phyloP scores from a whole-genome alignment of 2,329 filamentous ascomycete species.

The Calonectria hongkongensis region DNA sequence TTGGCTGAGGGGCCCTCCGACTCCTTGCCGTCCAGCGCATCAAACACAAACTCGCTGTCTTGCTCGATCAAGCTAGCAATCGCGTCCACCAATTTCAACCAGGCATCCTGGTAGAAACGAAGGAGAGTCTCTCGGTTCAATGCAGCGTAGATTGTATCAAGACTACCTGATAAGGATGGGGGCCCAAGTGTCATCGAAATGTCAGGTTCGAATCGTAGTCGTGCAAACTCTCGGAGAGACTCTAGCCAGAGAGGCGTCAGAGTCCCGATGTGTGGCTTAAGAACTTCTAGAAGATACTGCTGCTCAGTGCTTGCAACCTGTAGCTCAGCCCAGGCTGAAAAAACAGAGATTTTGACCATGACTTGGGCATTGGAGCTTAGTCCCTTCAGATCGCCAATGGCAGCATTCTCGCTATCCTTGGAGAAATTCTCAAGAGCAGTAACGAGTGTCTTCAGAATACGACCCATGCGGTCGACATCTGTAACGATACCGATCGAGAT shows the following conservation, averaged over 20 bases:
- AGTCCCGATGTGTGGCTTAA: conserved; percentile 91
- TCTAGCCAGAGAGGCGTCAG: conserved; percentile 96
- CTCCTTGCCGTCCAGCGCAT: conserved; percentile 92
- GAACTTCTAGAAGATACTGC: conserved; percentile 88
- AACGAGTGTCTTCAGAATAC: conserved; percentile 95
- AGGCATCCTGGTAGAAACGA: conserved; percentile 97
- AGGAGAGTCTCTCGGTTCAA: conserved; percentile 95
- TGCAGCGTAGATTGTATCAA: conserved; percentile 96
- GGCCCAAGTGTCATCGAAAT: conserved; percentile 93
- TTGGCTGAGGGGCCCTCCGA: conserved; percentile 68
- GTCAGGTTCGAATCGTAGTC: conserved; percentile 95
- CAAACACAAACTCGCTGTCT: conserved; percentile 98
- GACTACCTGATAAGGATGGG: conserved; percentile 86
- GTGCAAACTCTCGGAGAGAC: conserved; percentile 93
- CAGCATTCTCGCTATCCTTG: conserved; percentile 84
- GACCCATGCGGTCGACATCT: conserved; percentile 98
- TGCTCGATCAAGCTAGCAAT: conserved; percentile 98
- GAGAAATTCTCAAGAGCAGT: conserved; percentile 95
- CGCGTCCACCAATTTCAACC: conserved; percentile 96
- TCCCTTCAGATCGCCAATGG: conserved; percentile 94
- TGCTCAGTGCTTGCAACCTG: conserved; percentile 97
- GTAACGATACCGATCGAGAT: conserved; percentile 98
- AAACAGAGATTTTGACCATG: conserved; percentile 98
- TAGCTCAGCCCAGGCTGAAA: conserved; percentile 97
- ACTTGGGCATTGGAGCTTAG: conserved; percentile 97